Percentiles rank a stretch among this genome's conserved stretches.
Conservation (phyloP, 2,329 filamentous ascomycete species). For the Byssochlamys sp. region DNA sequence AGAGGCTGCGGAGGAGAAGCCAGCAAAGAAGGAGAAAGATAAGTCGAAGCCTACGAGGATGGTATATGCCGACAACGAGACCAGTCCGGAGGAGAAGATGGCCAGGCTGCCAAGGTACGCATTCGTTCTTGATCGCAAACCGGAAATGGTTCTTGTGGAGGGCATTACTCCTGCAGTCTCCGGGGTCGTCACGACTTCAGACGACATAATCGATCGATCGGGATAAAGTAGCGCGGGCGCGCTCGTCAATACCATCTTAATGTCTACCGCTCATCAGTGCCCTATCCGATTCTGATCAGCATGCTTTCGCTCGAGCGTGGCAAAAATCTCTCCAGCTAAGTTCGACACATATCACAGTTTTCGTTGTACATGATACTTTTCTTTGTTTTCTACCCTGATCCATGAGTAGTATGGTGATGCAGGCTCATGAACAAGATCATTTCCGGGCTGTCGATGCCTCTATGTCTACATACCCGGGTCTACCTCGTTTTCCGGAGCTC, state of each 20-base stretch:
- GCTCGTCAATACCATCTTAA: not conserved
- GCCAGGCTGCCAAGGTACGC: slow-evolving; percentile 67
- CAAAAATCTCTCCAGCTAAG: slow-evolving; percentile 27
- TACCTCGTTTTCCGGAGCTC: not conserved
- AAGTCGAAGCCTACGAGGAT: slow-evolving; percentile 58
- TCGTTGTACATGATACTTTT: slow-evolving; percentile 19
- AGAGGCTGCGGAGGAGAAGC: slow-evolving; percentile 49
- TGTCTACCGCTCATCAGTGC: slow-evolving; percentile 1
- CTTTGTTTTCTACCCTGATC: slow-evolving; percentile 23
- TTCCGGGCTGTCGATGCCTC: not conserved
- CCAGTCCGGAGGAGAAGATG: slow-evolving; percentile 86
- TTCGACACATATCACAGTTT: slow-evolving; percentile 26
- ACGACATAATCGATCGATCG: slow-evolving; percentile 25
- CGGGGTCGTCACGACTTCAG: slow-evolving; percentile 24
- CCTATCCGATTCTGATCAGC: not conserved
- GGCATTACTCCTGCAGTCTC: slow-evolving; percentile 24
- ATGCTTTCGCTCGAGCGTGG: slow-evolving; percentile 5
- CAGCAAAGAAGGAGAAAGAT: slow-evolving; percentile 56
- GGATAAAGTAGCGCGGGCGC: slow-evolving; percentile 12
- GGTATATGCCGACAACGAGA: slow-evolving; percentile 70
- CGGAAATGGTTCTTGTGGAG: slow-evolving; percentile 27
- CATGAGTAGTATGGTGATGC: slow-evolving; percentile 24
- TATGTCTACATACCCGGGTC: not conserved
- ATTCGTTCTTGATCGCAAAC: slow-evolving; percentile 44
- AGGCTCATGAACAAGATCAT: slow-evolving; percentile 4